phyloP scores from a whole-genome alignment of 2,329 filamentous ascomycete species.

The Pseudogymnoascus verrucosus region DNA sequence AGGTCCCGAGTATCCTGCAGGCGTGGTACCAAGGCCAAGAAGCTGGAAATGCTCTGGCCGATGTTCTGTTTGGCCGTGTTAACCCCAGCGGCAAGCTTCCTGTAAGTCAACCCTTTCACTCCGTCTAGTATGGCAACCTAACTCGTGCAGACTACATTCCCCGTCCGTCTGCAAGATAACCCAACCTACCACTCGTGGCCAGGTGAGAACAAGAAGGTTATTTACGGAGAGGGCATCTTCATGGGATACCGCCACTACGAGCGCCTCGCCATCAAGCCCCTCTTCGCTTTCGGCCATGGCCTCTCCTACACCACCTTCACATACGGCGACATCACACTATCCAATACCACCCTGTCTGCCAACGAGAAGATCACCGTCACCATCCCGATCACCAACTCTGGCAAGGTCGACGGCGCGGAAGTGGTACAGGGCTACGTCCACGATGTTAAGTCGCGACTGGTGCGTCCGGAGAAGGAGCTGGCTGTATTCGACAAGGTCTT shows the following conservation, averaged over 20 bases:
- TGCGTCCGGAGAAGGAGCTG: slow-evolving; percentile 61
- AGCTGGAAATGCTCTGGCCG: slow-evolving; percentile 58
- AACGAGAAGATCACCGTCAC: slow-evolving; percentile 28
- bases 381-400: slow-evolving; percentile 52
- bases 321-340: slow-evolving; percentile 50
- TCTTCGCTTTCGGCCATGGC: slow-evolving; percentile 68
- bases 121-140: slow-evolving; percentile 10
- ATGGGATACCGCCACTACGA: slow-evolving; percentile 70
- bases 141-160: slow-evolving; percentile 51
- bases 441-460: slow-evolving; percentile 55
- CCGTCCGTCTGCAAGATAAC: slow-evolving; percentile 53
- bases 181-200: slow-evolving; percentile 68
- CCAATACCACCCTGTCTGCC: slow-evolving; percentile 32
- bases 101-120: slow-evolving; percentile 15
- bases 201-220: slow-evolving; percentile 57
- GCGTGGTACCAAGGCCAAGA: slow-evolving; percentile 66
- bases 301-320: slow-evolving; percentile 65
- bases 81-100: slow-evolving; percentile 64
- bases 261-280: slow-evolving; percentile 46
- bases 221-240: slow-evolving; percentile 66
- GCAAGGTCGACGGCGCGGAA: slow-evolving; percentile 48
- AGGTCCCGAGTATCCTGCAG: slow-evolving; percentile 59
- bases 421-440: slow-evolving; percentile 61
- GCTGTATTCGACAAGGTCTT: slow-evolving; percentile 60
- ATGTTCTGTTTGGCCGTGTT: slow-evolving; percentile 54